These are phyloP conservation scores for Ensete ventricosum DNA, from an alignment of 176 grass and related monocot species.

Conservation along the genomic window DNA sequence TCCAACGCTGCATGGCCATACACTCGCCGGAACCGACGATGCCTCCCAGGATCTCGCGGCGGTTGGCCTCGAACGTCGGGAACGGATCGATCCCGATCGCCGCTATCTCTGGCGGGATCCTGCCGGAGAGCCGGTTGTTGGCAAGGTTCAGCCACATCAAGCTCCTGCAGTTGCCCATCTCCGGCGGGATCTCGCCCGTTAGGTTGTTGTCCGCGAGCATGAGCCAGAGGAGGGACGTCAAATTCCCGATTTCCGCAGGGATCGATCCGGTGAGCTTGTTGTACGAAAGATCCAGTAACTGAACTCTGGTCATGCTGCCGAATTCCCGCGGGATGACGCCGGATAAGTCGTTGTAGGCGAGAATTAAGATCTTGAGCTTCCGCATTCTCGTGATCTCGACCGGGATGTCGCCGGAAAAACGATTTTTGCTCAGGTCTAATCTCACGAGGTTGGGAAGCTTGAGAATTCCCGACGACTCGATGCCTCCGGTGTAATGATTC, in stretches of 20 bases:
- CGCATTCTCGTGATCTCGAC: conserved; percentile 39
- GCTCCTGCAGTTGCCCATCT: conserved; percentile 77
- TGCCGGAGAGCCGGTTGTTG: conserved; percentile 41
- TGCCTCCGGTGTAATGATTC: conserved; percentile 61
- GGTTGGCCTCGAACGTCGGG: conserved; percentile 57
- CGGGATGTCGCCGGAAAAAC: conserved; percentile 47
- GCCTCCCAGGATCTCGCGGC: background rate
- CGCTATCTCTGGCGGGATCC: conserved; percentile 52
- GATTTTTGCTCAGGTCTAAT: conserved; percentile 78
- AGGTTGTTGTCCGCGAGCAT: conserved; percentile 78
- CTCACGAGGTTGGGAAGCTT: conserved; percentile 34
- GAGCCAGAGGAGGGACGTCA: conserved; percentile 85
- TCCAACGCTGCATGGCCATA: conserved; percentile 68
- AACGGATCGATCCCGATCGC: conserved; percentile 48
- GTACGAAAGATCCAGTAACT: conserved; percentile 60
- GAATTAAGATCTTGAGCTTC: conserved; percentile 54
- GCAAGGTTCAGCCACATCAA: conserved; percentile 86
- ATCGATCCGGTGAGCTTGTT: conserved; percentile 51
- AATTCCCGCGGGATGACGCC: conserved; percentile 41
- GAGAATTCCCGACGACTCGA: conserved; percentile 64
- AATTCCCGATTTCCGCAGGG: conserved; percentile 49
- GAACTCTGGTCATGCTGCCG: conserved; percentile 42
- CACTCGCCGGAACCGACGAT: conserved; percentile 67
- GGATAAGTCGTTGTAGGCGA: conserved; percentile 53
- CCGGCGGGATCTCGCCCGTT: conserved; percentile 49